Conservation (phyloP, 441 rosid species). For the Gossypium davidsonii region DNA sequence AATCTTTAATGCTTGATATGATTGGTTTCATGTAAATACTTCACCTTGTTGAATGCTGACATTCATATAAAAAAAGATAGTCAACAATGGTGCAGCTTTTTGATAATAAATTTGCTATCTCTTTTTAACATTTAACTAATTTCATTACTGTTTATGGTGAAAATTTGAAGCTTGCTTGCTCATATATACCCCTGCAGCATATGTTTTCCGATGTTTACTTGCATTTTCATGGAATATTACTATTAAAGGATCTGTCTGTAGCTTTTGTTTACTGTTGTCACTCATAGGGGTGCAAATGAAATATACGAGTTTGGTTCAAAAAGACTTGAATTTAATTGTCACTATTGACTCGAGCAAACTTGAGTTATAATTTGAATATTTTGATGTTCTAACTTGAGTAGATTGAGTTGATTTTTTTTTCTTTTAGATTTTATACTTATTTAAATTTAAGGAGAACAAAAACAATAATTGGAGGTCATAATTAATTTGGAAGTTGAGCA, state of each 20-base stretch:
- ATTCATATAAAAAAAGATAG: slow-evolving; percentile 27
- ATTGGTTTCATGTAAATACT: slow-evolving; percentile 35
- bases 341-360: not conserved
- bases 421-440: no score
- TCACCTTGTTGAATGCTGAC: slow-evolving; percentile 29
- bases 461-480: no score
- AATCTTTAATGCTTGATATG: slow-evolving; percentile 16
- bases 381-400: not conserved
- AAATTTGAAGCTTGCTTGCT: not conserved
- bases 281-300: not conserved
- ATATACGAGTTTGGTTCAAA: not conserved
- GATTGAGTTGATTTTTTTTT: no score
- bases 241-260: not conserved
- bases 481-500: no score
- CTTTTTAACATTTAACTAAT: slow-evolving; percentile 11
- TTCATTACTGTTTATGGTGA: not conserved
- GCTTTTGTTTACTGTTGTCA: not conserved
- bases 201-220: not conserved
- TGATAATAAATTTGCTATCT: slow-evolving; percentile 31
- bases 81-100: slow-evolving; percentile 25
- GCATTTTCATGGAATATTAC: not conserved
- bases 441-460: no score
- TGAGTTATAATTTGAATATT: not conserved
- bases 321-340: not conserved
- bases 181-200: not conserved